Base-by-base conservation (phyloP, 2,329 filamentous ascomycete species). In the Diaporthe vexans region DNA sequence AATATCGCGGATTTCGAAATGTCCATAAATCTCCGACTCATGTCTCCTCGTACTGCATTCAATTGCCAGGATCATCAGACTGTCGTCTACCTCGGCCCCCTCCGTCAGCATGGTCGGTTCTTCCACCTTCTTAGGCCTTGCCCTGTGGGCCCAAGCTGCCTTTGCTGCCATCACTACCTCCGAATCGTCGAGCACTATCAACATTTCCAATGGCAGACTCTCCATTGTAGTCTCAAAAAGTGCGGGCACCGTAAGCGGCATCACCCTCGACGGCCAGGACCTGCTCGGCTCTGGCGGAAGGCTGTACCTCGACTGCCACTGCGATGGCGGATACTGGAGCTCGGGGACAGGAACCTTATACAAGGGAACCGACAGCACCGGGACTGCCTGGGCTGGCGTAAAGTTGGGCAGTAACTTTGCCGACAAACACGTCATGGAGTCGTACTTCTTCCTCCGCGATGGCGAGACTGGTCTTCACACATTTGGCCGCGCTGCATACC, bases 361-460 rank as follows among this genome's bases (percentile, higher is more conserved):
- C 77, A 80, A 87, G 75, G 89, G 88, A 10, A 84, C 81, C 11
- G 88, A 91, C 79, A 82, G 82, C 1, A 84, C 84, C 0, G 86
- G 86, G 0, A 88, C 85, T 0, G 78, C 84, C 10, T 92, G 91
- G 79, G 90, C 86, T 3, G 90, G 90, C 2, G 86, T 91, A 43
- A 84, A 88, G 56, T 88, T 92, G 85, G 89, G 92, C 73, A 88
- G 85, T 0, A 91, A 91, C 77, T 84, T 86, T 0, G 82, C 85
- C 0, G 91, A 90, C 0, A 89, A 89, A 2, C 90, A 92, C 78
- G 78, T 88, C 4, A 82, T 93, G 26, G 87, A 92, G 77, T 90
- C 92, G 77, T 92, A 91, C 79, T 92, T 89, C 88, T 92, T 92
- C 76, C 81, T 92, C 3, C 84, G 88, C 15, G 90, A 91, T 58